phyloP scores from a whole-genome alignment of 1,284 basidiomycete species.

The Cryptococcus sp. region DNA sequence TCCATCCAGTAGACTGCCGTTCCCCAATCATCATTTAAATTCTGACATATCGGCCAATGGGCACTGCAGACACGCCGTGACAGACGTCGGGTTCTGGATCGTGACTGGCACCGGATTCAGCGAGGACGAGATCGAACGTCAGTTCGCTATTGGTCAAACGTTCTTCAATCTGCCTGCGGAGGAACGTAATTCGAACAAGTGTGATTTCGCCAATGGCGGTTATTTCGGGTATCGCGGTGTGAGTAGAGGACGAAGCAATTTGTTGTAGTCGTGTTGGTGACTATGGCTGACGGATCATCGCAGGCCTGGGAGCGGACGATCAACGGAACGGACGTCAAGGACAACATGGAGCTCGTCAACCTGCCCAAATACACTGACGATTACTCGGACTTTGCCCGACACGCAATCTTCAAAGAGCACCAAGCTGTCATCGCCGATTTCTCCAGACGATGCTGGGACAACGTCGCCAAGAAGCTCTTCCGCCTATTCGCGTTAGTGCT shows the following conservation, averaged over 20 bases:
- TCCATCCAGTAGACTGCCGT: too few species aligned
- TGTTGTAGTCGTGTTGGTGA: background rate
- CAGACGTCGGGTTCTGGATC: constrained; percentile 35
- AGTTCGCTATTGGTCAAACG: constrained; percentile 38
- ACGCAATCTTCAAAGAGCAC: constrained; percentile 29
- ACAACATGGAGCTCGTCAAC: constrained; percentile 40
- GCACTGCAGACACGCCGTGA: constrained; percentile 17
- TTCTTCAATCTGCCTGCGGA: constrained; percentile 34
- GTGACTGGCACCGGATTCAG: constrained; percentile 33
- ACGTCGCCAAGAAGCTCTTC: constrained; percentile 31
- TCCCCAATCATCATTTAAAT: too few species aligned
- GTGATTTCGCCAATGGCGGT: constrained; percentile 30
- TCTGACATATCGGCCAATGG: background rate
- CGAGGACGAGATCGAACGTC: constrained; percentile 35
- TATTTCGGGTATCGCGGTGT: constrained; percentile 37
- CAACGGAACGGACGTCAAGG: constrained; percentile 34
- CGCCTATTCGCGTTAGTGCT: constrained; percentile 40
- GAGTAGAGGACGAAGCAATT: background rate
- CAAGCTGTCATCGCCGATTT: constrained; percentile 21
- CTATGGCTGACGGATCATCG: background rate
- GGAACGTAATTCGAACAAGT: constrained; percentile 23
- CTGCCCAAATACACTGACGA: constrained; percentile 35
- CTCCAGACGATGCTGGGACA: constrained; percentile 22
- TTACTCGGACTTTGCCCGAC: constrained; percentile 28
- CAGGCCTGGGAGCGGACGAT: constrained; percentile 30